A percentile compares a stretch with the other conserved stretches of the same genome.
These are phyloP conservation scores for Heliamphora exappendiculata DNA, from an alignment of 148 eudicot species.

Conservation along the genomic window DNA sequence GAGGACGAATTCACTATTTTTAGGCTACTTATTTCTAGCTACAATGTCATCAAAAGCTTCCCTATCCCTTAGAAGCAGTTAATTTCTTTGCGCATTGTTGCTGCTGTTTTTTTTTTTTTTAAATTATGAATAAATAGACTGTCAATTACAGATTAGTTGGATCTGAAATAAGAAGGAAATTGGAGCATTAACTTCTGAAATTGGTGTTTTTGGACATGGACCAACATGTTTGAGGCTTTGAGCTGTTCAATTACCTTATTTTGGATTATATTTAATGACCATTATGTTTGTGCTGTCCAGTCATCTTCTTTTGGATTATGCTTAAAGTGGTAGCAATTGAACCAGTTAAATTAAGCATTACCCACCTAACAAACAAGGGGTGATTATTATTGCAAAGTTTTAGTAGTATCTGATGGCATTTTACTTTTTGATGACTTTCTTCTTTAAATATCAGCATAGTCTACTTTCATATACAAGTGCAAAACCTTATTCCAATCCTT, in stretches of 20 bases:
- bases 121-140: background rate
- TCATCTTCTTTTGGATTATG: background rate
- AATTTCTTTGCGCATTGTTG: background rate
- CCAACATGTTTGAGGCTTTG: background rate
- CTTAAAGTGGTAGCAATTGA: background rate
- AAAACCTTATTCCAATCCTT: background rate
- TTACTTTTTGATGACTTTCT: background rate
- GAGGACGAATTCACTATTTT: background rate
- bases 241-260: background rate
- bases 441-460: background rate
- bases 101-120: background rate
- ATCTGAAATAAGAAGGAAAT: background rate
- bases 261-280: background rate
- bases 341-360: background rate
- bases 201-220: background rate
- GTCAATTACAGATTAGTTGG: background rate
- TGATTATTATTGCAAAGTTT: background rate
- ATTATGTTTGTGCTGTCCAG: no score
- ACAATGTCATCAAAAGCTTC: background rate
- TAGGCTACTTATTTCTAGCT: background rate
- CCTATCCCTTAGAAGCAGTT: background rate
- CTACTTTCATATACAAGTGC: background rate
- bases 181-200: background rate
- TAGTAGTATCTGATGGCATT: background rate
- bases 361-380: background rate